Evolutionary conservation across 108 stramenopile genomes (phyloP), one percentile per base, ranked within the genome.

Genomic region (Hondaea fermentalgiana): DNA sequence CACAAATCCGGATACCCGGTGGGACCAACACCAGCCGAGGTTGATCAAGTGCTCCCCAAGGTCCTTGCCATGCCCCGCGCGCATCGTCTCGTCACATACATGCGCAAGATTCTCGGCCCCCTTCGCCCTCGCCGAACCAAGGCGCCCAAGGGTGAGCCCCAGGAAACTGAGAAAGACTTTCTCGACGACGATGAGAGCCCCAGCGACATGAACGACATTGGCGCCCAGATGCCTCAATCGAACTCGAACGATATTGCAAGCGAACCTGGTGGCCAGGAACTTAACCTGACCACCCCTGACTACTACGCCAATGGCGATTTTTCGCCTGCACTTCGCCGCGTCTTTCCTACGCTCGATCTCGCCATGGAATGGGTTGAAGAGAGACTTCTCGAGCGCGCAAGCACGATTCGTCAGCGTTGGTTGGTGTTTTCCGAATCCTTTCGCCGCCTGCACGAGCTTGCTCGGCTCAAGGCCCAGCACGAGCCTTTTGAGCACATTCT

Each of bases 401-500:
- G 49, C 49, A 12, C 8, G 6, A 53, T 83, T 53, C 76, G 76
- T 83, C 49, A 83, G 76, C 45, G 51, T 53, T 83, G 76, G 76
- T 23, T 83, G 19, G 51, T 53, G 49, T 83, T 83, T 23, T 83
- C 51, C 28, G 76, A 83, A 45, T 83, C 76, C 23, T 83, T 83
- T 23, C 76, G 76, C 51, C 45, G 45, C 3, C 5, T 83, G 45
- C 76, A 83, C 51, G 76, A 83, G 23, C 76, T 53, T 6, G 76
- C 76, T 12, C 76, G 76, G 12, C 76, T 83, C 51, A 83, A 83
- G 51, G 76, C 76, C 6, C 76, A 83, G 51, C 51, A 83, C 28
- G 76, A 83, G 76, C 76, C 76, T 25, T 83, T 83, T 23, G 76
- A 83, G 76, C 76, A 83, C 51, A 47, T 83, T 47, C 76, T 83